phyloP scores from a whole-genome alignment of 176 grass and related monocot species.

The Triticum timopheevii region DNA sequence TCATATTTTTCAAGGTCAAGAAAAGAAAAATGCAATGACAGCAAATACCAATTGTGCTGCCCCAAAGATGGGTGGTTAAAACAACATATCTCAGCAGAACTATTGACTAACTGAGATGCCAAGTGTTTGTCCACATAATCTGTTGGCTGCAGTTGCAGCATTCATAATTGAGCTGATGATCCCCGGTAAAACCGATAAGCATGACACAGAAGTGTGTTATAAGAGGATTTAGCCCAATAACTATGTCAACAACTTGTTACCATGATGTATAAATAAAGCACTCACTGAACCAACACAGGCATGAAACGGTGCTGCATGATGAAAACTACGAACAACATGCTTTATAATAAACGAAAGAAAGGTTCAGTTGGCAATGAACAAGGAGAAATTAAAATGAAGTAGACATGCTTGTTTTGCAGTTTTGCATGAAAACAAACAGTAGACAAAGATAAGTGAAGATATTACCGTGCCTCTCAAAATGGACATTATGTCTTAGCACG shows the following conservation, averaged over 20 bases:
- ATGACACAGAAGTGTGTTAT: background rate
- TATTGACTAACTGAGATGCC: constrained; percentile 5
- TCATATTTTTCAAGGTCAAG: background rate
- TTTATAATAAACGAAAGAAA: background rate
- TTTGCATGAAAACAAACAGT: constrained; percentile 7
- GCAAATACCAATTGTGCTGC: background rate
- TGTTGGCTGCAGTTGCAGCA: background rate
- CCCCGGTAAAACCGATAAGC: background rate
- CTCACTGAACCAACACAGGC: background rate
- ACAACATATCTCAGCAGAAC: background rate
- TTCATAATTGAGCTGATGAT: background rate
- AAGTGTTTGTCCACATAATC: background rate
- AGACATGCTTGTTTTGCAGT: background rate
- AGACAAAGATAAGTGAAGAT: constrained; percentile 1
- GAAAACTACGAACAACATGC: background rate
- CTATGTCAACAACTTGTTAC: background rate
- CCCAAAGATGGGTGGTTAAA: constrained; percentile 1
- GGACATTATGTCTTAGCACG: constrained; percentile 60
- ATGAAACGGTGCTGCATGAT: background rate
- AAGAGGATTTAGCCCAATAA: background rate
- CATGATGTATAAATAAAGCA: background rate
- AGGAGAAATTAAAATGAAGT: background rate
- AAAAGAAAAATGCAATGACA: background rate
- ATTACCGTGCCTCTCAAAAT: constrained; percentile 91
- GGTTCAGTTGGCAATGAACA: background rate